Evolutionary conservation across 805 yeast genomes (phyloP).

Genomic region (Ascoidea rubescens): DNA sequence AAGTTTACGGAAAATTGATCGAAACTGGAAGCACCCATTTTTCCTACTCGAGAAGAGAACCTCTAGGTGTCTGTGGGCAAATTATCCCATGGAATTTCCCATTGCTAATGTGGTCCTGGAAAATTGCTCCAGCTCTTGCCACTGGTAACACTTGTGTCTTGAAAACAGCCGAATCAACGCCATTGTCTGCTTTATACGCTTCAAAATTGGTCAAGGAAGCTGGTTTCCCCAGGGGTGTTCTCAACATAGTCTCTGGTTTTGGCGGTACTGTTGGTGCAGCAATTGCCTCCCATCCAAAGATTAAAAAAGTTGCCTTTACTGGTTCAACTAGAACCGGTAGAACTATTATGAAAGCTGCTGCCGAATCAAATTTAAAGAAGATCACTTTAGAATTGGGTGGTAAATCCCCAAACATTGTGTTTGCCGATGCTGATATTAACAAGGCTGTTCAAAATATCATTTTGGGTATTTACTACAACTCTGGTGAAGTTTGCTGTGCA

Average conservation of each 20-base stretch:
- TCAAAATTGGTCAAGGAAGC: conserved; percentile 41
- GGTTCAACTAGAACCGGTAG: conserved; percentile 57
- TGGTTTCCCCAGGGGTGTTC: conserved; percentile 51
- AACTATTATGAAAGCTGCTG: conserved; percentile 44
- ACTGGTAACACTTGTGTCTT: conserved; percentile 52
- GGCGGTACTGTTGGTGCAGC: conserved; percentile 50
- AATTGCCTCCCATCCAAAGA: conserved; percentile 39
- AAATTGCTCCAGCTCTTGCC: conserved; percentile 53
- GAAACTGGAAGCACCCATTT: conserved; percentile 37
- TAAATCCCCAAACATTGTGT: conserved; percentile 53
- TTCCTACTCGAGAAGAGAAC: conserved; percentile 46
- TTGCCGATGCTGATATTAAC: conserved; percentile 43
- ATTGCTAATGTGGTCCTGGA: conserved; percentile 54
- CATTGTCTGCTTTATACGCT: conserved; percentile 47
- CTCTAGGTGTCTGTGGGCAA: conserved; percentile 59
- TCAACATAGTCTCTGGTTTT: conserved; percentile 48
- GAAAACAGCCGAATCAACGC: conserved; percentile 55
- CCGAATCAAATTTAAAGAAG: conserved; percentile 49
- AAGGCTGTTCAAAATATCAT: conserved; percentile 31
- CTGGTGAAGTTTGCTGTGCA: conserved; percentile 61
- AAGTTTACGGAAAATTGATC: conserved; percentile 31
- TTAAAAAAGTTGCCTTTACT: conserved; percentile 53
- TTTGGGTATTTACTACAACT: conserved; percentile 50
- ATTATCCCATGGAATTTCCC: conserved; percentile 69
- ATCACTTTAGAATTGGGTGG: conserved; percentile 60